Evolutionary conservation across 129 eudicot genomes (phyloP), one percentile per base, ranked within the genome.

Genomic region (Ambrosia artemisiifolia): DNA sequence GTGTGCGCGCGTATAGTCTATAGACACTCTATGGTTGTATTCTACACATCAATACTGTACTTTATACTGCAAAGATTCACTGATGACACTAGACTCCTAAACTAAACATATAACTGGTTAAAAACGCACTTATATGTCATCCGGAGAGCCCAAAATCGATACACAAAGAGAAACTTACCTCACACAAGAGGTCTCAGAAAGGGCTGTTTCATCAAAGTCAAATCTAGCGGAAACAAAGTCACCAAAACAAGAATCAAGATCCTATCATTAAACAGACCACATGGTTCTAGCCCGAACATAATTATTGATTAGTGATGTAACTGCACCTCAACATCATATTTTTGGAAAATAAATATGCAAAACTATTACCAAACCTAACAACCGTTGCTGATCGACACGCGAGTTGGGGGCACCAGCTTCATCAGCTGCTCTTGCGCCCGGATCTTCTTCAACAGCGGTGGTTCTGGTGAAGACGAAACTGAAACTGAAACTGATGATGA

Each of bases 401-500:
- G 81, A 69, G 79, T 73, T 62, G 75, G 65, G 13, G 84, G 79
- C 59, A 75, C 72, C 87, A 86, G 71, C 82, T 83, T 86, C 90
- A 86, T 86, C 48, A 69, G 85, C 78, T 82, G 91, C 57, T 86
- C 90, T 69, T 80, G 88, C 71, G 86, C 76, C 61, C 86, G 83
- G 71, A 85, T 83, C 85, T 86, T 89, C 95, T 93, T 93, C 49
- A 82, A 74, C 38, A 72, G n/a, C 5, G 85, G 88, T 63, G 85
- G 88, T 72, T 89, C 95, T 7, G 92, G 86, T 24, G 87, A 85
- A 48, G 98, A 82, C 56, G 85, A 75, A 67, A 82, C 83, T 65
- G 85, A 75, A 67, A 82, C 83, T 65, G 85, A 75, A 67, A 82
- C 82, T 2, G 87, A 75, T 43, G 86, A 48, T 38, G 87, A 62